Base-by-base conservation (phyloP, 2,329 filamentous ascomycete genomes). In the Xylaria sp. region DNA sequence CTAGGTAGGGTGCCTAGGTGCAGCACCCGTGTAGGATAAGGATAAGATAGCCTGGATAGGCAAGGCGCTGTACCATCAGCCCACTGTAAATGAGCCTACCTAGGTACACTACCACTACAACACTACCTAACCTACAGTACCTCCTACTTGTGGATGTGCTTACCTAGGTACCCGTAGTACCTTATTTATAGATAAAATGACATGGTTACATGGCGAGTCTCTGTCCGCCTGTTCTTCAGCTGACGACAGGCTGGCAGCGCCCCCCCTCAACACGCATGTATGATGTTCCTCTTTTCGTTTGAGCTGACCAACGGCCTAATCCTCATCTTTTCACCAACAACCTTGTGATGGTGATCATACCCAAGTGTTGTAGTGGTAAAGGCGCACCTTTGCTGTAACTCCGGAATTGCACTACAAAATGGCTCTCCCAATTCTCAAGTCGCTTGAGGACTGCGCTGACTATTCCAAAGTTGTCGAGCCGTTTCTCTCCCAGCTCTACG, bases 381-480 rank as follows among this genome's bases (percentile, higher is more conserved):
- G 44, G 33, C 44, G 40, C 43, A n/a, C 17, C 25, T 25, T 33
- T 4, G 11, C 7, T 49, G 33, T 27, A 41, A 23, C 33, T 11
- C 51, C 38, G 27, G 4, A 9, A 49, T 10, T 10, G 7, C 37
- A 35, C 13, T 13, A 7, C 27, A 33, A 55, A 60, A 90, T 94
- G 89, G 84, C 89, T 64, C 79, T 97, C 19, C 92, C 93, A 5
- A 76, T 82, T n/a, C 78, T 97, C 67, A 85, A 85, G 66, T 83
- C 85, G 37, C 80, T 95, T 11, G 79, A 83, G 66, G 92, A 96
- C 67, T 94, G 90, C 76, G 87, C 90, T 68, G 88, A 93, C 75
- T 96, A 88, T 76, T 80, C 82, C 67, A 86, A 87, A 70, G 91
- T 90, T 0, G 88, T 97, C 67, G 80, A 86, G 67, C 93, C 93